Percentiles rank a stretch among this genome's conserved stretches.
Conservation (phyloP, 805 yeast genomes). For the Blastobotrys muscicola region DNA sequence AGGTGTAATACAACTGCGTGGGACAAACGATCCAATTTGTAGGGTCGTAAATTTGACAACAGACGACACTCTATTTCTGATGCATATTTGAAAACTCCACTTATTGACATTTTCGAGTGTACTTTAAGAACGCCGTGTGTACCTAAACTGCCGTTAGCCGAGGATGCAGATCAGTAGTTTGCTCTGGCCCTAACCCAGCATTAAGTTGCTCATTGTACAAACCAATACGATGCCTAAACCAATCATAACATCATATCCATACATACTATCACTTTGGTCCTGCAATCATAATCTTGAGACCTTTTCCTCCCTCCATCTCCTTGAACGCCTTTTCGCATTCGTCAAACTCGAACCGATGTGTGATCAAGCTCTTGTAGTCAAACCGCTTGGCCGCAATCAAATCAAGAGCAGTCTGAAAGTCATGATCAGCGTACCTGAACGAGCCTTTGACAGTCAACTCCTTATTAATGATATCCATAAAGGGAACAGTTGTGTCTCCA, state of each 20-base stretch:
- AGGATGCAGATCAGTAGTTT: too few species aligned
- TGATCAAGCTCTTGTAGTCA: conserved; percentile 57
- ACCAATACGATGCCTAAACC: too few species aligned
- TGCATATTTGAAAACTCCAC: too few species aligned
- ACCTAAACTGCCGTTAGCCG: too few species aligned
- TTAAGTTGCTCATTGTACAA: background rate
- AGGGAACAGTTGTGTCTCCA: conserved; percentile 39
- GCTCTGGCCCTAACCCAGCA: too few species aligned
- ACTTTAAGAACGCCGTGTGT: too few species aligned
- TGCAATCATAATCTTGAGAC: conserved; percentile 70
- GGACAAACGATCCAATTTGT: too few species aligned
- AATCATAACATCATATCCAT: background rate
- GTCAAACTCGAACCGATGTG: conserved; percentile 62
- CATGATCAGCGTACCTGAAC: conserved; percentile 73
- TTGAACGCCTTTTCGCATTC: conserved; percentile 74
- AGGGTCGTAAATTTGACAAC: too few species aligned
- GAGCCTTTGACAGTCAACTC: conserved; percentile 66
- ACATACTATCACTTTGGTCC: conserved; percentile 46
- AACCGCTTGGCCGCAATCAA: conserved; percentile 55
- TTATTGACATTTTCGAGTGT: too few species aligned
- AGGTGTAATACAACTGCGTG: too few species aligned
- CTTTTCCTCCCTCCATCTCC: conserved; percentile 53
- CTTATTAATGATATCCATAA: conserved; percentile 36
- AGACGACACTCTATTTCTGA: too few species aligned
- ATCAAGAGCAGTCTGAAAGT: conserved; percentile 62